Percentiles rank a stretch among this genome's conserved stretches.
phyloP scores from a whole-genome alignment of 2,329 filamentous ascomycete species.

The Aspergillus versicolor region DNA sequence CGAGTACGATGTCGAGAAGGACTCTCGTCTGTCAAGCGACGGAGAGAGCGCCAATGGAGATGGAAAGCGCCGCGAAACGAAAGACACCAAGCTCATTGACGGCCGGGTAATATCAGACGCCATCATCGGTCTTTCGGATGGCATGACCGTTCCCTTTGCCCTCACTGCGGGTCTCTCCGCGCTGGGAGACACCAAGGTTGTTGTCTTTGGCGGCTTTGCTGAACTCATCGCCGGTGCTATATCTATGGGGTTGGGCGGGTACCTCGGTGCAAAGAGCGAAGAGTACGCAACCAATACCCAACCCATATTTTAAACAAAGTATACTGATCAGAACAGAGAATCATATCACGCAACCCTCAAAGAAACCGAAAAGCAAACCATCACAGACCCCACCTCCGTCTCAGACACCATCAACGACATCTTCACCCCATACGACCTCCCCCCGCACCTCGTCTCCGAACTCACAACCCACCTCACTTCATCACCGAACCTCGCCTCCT shows the following conservation, averaged over 20 bases:
- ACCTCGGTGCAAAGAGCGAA: slow-evolving; percentile 60
- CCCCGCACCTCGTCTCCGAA: slow-evolving; percentile 33
- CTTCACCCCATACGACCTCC: slow-evolving; percentile 41
- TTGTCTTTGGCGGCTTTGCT: slow-evolving; percentile 70
- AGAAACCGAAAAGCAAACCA: slow-evolving; percentile 33
- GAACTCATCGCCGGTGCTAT: slow-evolving; percentile 75
- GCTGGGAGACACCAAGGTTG: slow-evolving; percentile 63
- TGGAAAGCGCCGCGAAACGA: slow-evolving; percentile 15
- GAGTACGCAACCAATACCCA: slow-evolving; percentile 27
- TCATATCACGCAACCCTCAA: slow-evolving; percentile 41
- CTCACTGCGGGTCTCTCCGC: slow-evolving; percentile 67
- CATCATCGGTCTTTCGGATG: slow-evolving; percentile 75
- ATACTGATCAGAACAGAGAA: slow-evolving; percentile 26
- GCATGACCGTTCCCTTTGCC: slow-evolving; percentile 76
- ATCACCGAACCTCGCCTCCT: slow-evolving; percentile 38
- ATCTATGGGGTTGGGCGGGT: slow-evolving; percentile 74
- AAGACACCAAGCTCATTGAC: slow-evolving; percentile 31
- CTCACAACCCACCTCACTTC: slow-evolving; percentile 36
- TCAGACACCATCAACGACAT: slow-evolving; percentile 36
- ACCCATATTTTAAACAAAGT: not conserved
- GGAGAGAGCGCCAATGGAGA: slow-evolving; percentile 20
- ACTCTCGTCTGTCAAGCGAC: slow-evolving; percentile 14
- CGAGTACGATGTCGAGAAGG: slow-evolving; percentile 31
- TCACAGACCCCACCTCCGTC: slow-evolving; percentile 30
- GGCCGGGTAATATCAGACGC: slow-evolving; percentile 53